phyloP scores from a whole-genome alignment of 139 green algal genomes.

The Closterium sp. region DNA sequence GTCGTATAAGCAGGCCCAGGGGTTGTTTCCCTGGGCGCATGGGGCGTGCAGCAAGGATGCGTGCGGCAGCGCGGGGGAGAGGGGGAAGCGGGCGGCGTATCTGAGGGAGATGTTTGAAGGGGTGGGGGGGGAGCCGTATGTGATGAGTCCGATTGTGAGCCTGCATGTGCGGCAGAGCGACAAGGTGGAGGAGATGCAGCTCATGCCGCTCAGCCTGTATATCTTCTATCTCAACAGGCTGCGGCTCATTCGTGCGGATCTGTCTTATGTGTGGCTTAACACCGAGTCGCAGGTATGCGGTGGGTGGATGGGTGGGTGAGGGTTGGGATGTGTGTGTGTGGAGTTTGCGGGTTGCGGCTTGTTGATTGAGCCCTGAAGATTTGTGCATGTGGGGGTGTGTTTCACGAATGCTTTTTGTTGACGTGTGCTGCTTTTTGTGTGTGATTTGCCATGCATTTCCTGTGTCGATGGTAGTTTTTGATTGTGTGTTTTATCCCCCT shows the following conservation, averaged over 20 bases:
- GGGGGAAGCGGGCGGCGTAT: background rate
- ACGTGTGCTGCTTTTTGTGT: no score
- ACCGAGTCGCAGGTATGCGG: constrained; percentile 19
- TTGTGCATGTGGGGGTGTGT: no score
- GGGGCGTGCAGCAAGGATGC: background rate
- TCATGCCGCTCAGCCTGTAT: constrained; percentile 15
- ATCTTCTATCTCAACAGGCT: background rate
- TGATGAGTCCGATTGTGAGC: constrained; percentile 34
- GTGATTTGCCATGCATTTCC: background rate
- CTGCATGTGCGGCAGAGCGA: constrained; percentile 31
- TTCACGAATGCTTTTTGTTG: no score
- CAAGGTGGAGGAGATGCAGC: constrained; percentile 37
- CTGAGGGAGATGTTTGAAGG: background rate
- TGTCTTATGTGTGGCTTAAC: constrained; percentile 21
- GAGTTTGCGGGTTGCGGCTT: background rate
- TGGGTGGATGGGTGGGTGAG: no score
- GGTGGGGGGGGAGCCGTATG: constrained; percentile 5
- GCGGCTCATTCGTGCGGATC: background rate
- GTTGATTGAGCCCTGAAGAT: background rate
- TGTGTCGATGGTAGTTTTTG: background rate
- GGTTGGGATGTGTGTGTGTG: background rate
- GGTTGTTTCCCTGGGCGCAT: background rate
- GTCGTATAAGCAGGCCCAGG: background rate
- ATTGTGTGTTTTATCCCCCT: no score
- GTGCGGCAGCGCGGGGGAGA: background rate